Evolutionary conservation across 2,329 filamentous ascomycete genomes (phyloP), one percentile per base, ranked within the genome.

Genomic region (Xylaria sp.): DNA sequence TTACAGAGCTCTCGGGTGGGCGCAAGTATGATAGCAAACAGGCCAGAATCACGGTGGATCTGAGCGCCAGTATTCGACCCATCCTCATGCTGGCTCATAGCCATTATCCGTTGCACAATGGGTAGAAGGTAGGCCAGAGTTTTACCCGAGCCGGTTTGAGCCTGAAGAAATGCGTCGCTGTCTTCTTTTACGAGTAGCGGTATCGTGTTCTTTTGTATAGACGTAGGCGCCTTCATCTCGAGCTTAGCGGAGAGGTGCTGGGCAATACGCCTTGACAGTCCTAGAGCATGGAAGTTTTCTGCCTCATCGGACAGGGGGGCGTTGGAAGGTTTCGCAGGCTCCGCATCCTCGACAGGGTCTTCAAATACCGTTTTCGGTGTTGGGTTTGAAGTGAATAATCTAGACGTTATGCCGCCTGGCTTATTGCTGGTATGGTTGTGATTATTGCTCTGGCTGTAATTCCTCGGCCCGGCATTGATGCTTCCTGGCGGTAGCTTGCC

Each of bases 121-220:
- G 96, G 96, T 7, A 99, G 83, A 4, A 99, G 86, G 79, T 99
- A 99, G n/a, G 96, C 93, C 69, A 99, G 83, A 0, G 96, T 99
- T 83, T 99, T 99, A 82, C 96, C 96, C 0, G 96, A 99, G 74
- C 96, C 96, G 0, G 96, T 99, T 82, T 99, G 92, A 2, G 96
- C 97, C 80, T 98, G 96, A 41, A 99, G 91, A 76, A 99, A 99
- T 1, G 94, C 94, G 83, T 99, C 96, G 55, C 89, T 90, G 75
- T 97, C 92, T 63, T 92, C 91, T 51, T 90, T 90, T 54, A 97
- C 82, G 70, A 99, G 83, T 75, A 96, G 91, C 51, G 92, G 87
- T 48, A 99, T 91, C 0, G 95, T 92, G 70, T 93, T 93, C 75
- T 94, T 94, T 82, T 99, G 96, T 78, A 99, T 98, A 0, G 93